Evolutionary conservation across 2,329 filamentous ascomycete genomes (phyloP), one percentile per base, ranked within the genome.

Genomic region (Alternaria rosae): DNA sequence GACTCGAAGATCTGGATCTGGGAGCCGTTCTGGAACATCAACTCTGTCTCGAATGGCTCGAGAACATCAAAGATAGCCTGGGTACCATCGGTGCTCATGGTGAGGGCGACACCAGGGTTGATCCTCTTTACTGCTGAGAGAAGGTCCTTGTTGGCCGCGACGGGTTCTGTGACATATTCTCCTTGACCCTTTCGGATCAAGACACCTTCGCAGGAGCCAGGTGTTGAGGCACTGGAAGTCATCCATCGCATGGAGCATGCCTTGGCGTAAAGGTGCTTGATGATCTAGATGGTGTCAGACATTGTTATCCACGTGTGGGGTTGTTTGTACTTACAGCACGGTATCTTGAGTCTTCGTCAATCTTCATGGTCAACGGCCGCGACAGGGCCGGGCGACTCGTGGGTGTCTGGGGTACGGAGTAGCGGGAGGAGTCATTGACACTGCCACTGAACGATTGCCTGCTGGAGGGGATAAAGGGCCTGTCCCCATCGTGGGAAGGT

Each of bases 121-220:
- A 85, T 77, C 54, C 78, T 79, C 54, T 80, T 78, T 7, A 83
- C 79, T 8, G 83, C 82, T 5, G 71, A 78, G 11, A 83, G 67
- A 9, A 85, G 75, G 10, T 77, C 66, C 15, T 75, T 74, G 52
- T 80, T 73, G 11, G 83, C 61, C 6, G 73, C 69, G 23, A 79
- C 72, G 0, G 83, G 83, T 44, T 82, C 79, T 13, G 79, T 76
- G n/a, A 92, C 88, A 78, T 93, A 94, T 60, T 88, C 84, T 20
- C 89, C 89, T 65, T 85, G 86, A 17, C 84, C 76, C 73, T 92
- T 92, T 66, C 91, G 86, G 50, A 94, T 81, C 20, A 94, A 79
- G 26, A 93, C 90, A 67, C 92, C 92, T 76, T 93, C 64, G 54
- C 61, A 68, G 12, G 60, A 59, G 11, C 66, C 62, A 1, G 69